Percentiles rank a stretch among this genome's conserved stretches.
Evolutionary conservation across 1,139 yeast species (phyloP).

Genomic region (Pichia terricola): DNA sequence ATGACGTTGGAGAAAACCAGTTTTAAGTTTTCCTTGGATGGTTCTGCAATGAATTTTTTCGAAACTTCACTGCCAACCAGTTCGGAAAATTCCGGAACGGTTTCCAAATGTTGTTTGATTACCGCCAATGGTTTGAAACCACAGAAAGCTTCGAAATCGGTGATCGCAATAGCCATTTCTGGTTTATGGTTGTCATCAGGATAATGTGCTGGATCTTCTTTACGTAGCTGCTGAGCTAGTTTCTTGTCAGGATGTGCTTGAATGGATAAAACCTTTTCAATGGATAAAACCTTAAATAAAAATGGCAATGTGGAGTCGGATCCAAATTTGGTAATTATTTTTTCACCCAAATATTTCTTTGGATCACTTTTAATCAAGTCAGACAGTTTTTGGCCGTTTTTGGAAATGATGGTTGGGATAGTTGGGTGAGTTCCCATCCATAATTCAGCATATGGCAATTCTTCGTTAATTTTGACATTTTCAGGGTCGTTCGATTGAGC

Average conservation of each 20-base stretch:
- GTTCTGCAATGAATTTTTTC: conserved; percentile 32
- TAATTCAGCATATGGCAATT: conserved; percentile 78
- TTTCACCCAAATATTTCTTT: conserved; percentile 43
- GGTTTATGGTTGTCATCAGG: conserved; percentile 99
- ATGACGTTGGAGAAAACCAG: conserved; percentile 70
- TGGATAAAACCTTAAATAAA: conserved; percentile 85
- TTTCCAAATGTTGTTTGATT: conserved; percentile 54
- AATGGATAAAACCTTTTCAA: conserved; percentile 83
- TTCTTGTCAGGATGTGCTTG: conserved; percentile 97
- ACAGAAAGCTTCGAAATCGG: conserved; percentile 94
- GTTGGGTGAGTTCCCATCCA: conserved; percentile 99
- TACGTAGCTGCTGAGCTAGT: conserved; percentile 67
- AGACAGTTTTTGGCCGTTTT: conserved; percentile 45
- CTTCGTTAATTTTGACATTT: conserved; percentile 46
- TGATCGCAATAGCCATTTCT: conserved; percentile 96
- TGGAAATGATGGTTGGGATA: conserved; percentile 66
- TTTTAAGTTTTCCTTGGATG: conserved; percentile 50
- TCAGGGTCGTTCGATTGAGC: conserved; percentile 62
- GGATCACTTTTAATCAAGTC: conserved; percentile 58
- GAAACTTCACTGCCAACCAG: conserved; percentile 59
- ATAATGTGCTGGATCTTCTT: conserved; percentile 80
- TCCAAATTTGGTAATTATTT: conserved; percentile 59
- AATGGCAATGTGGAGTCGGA: conserved; percentile 72
- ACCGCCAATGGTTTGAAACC: conserved; percentile 90
- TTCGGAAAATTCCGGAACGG: conserved; percentile 65